A percentile compares a stretch with the other conserved stretches of the same genome.
phyloP scores from a whole-genome alignment of 306 rosid species.

The Sicyos baderoa region DNA sequence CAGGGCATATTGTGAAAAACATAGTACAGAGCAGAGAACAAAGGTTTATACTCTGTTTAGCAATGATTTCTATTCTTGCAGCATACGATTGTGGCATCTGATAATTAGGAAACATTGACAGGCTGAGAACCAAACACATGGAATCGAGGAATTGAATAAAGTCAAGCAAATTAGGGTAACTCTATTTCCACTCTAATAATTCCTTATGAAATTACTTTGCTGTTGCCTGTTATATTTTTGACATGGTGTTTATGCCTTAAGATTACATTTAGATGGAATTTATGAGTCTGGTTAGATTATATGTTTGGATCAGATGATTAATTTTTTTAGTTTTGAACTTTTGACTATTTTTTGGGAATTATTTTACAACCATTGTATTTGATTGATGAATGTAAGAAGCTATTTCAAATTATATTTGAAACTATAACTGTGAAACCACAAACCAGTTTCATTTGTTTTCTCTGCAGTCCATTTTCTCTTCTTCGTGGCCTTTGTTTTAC shows the following conservation, averaged over 20 bases:
- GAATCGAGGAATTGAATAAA: slow-evolving; percentile 74
- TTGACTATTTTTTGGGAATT: neutral
- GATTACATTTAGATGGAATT: neutral
- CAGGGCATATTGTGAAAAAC: slow-evolving; percentile 92
- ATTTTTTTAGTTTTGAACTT: neutral
- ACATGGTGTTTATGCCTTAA: neutral
- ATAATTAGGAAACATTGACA: slow-evolving; percentile 24
- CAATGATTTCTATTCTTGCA: neutral
- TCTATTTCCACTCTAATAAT: slow-evolving; percentile 4
- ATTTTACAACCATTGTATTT: neutral
- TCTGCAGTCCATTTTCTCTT: neutral
- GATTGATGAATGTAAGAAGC: neutral
- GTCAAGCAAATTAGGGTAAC: slow-evolving; percentile 81
- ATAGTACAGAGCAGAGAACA: slow-evolving; percentile 77
- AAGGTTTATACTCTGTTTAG: slow-evolving; percentile 50
- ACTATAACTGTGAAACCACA: too few species aligned
- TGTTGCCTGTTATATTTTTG: neutral
- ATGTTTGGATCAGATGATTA: neutral
- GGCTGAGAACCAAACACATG: slow-evolving; percentile 87
- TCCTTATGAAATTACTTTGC: neutral
- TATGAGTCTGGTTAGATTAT: neutral
- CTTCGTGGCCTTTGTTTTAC: neutral
- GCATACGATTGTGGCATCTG: neutral
- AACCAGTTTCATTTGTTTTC: neutral
- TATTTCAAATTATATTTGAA: too few species aligned